Evolutionary conservation across 2,329 filamentous ascomycete genomes (phyloP), one percentile per base, ranked within the genome.

Genomic region (Penicillium hordei): DNA sequence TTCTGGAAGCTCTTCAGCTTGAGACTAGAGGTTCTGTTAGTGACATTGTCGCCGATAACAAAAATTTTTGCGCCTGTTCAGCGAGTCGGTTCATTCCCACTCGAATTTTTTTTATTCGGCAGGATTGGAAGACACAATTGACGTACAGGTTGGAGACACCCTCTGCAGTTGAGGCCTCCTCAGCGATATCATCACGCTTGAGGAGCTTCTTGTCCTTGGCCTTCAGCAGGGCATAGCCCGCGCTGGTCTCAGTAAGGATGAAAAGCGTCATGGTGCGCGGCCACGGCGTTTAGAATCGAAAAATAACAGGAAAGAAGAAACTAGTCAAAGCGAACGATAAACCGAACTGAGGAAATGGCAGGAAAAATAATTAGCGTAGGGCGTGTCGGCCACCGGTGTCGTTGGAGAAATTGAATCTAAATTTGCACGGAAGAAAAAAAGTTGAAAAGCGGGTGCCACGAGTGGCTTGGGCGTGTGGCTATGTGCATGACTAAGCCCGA

Each of bases 161-260:
- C 77, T 97, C 92, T 36, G 91, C 87, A 59, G 89, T 89, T 65
- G 87, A 84, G 61, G 92, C 83, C 75, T 94, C 87, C 63, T 86
- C 83, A 53, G 85, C 83, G 63, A 96, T 79, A 72, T 93, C 87
- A 78, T 93, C 89, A 72, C 89, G 88, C 78, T 96, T 94, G 65
- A 99, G 83, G 59, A 97, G 85, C 83, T 97, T 97, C 86, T 97
- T 97, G 85, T 97, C 93, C 77, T 93, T 91, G 70, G 93, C 90
- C 84, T 99, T 97, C 82, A 99, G 92, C 76, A 99, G 86, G 78
- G 93, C 94, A 82, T 97, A 97, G 76, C 94, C 96, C 69, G 93
- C 93, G 79, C 90, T 91, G 76, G 93, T 97, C 81, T 97, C 93
- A 72, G 89, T 89, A 70, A 97, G 87, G 80, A 97, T 90, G 79